Evolutionary conservation across 192 early-diverging fungal species (phyloP).

Genomic region (Gryganskiella cystojenkinii): DNA sequence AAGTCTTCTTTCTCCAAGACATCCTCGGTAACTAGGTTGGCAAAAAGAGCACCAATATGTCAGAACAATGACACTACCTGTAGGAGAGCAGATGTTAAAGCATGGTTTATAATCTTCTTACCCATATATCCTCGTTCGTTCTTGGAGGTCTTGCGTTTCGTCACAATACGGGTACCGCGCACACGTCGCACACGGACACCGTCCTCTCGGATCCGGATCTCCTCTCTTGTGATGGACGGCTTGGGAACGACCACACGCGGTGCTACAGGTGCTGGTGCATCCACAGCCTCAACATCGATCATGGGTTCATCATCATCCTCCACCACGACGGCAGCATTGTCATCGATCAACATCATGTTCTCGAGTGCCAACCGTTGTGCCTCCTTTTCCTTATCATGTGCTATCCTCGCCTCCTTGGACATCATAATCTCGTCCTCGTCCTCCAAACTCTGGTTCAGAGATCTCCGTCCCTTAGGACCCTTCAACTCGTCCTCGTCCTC

Average conservation of each 20-base stretch:
- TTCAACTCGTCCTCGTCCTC: background rate
- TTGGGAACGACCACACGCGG: background rate
- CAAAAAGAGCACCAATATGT: no score
- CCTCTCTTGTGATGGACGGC: background rate
- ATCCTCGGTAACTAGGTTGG: constrained; percentile 35
- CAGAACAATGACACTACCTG: no score
- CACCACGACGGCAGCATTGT: background rate
- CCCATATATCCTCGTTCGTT: constrained; percentile 50
- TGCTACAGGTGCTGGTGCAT: background rate
- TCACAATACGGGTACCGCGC: constrained; percentile 26
- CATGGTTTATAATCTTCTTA: background rate
- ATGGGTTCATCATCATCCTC: constrained; percentile 41
- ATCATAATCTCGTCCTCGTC: constrained; percentile 16
- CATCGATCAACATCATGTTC: constrained; percentile 44
- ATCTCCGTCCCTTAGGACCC: background rate
- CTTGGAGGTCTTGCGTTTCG: constrained; percentile 30
- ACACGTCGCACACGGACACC: constrained; percentile 7
- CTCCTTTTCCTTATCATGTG: constrained; percentile 36
- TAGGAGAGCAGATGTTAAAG: background rate
- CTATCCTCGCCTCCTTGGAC: constrained; percentile 28
- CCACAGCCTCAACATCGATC: constrained; percentile 34
- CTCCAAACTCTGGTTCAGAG: background rate
- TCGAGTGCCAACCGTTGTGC: constrained; percentile 32
- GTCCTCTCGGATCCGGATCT: background rate
- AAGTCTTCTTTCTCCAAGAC: constrained; percentile 34